phyloP scores from a whole-genome alignment of 2,329 filamentous ascomycete species.

The Celoporthe dispersa region DNA sequence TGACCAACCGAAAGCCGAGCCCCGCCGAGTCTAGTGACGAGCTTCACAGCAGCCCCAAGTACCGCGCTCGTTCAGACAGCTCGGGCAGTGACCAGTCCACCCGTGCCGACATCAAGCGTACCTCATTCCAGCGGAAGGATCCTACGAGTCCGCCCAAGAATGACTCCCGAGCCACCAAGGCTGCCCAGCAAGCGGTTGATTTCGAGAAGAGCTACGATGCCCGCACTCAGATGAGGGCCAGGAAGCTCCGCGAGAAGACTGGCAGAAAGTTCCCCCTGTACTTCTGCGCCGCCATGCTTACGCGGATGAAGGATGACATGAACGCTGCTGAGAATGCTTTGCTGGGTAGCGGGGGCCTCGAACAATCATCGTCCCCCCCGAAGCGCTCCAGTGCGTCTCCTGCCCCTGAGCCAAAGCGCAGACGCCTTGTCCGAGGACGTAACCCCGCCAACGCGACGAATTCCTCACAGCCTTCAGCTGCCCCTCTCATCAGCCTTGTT shows the following conservation, averaged over 20 bases:
- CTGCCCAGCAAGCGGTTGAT: constrained; percentile 12
- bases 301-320: constrained; percentile 15
- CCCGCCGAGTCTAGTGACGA: constrained; percentile 36
- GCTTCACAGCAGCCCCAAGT: constrained; percentile 40
- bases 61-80: constrained; percentile 54
- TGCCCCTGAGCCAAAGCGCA: constrained; percentile 18
- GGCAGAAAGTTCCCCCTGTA: constrained; percentile 9
- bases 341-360: neutral
- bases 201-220: constrained; percentile 24
- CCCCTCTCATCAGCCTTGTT: constrained; percentile 21
- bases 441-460: constrained; percentile 15
- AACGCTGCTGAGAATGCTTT: constrained; percentile 12
- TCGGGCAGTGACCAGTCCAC: constrained; percentile 61
- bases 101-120: constrained; percentile 66
- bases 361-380: constrained; percentile 4
- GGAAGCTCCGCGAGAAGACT: constrained; percentile 26
- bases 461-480: constrained; percentile 6
- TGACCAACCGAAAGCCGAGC: constrained; percentile 36
- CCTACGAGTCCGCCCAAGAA: constrained; percentile 36
- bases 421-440: constrained; percentile 23
- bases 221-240: constrained; percentile 26
- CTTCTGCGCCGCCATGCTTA: constrained; percentile 16
- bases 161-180: neutral
- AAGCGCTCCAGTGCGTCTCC: constrained; percentile 23
- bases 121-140: constrained; percentile 53